Percentiles rank a stretch among this genome's conserved stretches.
Conservation (phyloP, 495 filamentous ascomycete genomes). For the Xylaria bambusicola region DNA sequence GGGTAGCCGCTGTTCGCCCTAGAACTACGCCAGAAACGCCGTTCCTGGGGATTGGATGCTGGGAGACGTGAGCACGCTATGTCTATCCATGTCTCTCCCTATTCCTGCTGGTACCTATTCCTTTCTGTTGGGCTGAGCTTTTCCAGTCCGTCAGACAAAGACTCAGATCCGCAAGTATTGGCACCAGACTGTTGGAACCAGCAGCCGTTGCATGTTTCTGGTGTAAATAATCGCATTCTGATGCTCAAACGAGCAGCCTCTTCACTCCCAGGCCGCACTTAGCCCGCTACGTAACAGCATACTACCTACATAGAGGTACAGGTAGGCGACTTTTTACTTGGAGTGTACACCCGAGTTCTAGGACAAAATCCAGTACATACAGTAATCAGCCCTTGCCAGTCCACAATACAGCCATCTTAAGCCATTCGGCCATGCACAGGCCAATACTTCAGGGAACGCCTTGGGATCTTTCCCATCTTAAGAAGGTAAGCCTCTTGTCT, state of each 20-base stretch:
- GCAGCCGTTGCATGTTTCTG: background rate
- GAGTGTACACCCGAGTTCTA: background rate
- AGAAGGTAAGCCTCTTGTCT: background rate
- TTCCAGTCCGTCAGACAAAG: constrained; percentile 4
- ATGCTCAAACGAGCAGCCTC: no score
- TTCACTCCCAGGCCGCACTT: background rate
- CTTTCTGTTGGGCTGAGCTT: constrained; percentile 1
- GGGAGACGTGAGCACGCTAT: constrained; percentile 10
- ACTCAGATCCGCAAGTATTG: constrained; percentile 10
- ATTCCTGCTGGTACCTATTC: constrained; percentile 11
- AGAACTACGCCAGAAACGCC: constrained; percentile 8
- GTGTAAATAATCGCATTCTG: no score
- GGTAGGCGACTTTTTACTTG: background rate
- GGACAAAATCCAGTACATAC: background rate
- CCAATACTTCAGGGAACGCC: background rate
- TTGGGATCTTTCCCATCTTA: background rate
- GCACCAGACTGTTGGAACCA: constrained; percentile 4
- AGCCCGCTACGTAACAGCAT: background rate
- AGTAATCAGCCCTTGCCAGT: no score
- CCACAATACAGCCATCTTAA: background rate
- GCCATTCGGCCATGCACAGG: constrained; percentile 1
- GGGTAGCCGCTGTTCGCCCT: constrained; percentile 8
- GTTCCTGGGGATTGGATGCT: constrained; percentile 18
- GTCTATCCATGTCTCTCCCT: constrained; percentile 18
- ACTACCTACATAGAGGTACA: background rate